Percentiles rank a stretch among this genome's conserved stretches.
Evolutionary conservation across 768 basidiomycete genomes (phyloP).

Genomic region (Hemileccinum rubropunctum): DNA sequence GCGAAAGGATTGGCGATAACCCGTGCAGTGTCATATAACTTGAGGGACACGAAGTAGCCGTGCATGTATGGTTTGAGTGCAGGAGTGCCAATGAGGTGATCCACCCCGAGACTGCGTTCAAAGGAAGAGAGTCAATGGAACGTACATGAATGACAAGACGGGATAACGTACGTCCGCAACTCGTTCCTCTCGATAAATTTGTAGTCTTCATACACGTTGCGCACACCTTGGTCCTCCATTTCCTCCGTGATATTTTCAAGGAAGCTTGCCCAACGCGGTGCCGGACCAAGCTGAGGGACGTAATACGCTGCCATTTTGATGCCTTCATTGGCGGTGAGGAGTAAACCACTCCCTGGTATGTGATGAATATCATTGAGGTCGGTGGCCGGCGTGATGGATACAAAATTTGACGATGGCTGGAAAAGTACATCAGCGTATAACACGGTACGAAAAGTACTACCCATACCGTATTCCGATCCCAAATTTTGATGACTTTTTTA

Average conservation of each 20-base stretch:
- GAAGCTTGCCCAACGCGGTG: constrained; percentile 96
- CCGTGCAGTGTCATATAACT: constrained; percentile 93
- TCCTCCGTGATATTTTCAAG: constrained; percentile 98
- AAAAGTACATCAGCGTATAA: constrained; percentile 1
- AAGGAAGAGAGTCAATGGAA: background rate
- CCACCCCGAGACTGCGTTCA: constrained; percentile 74
- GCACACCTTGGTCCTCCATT: constrained; percentile 84
- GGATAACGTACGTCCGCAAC: constrained; percentile 66
- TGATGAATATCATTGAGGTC: constrained; percentile 92
- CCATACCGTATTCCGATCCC: constrained; percentile 83
- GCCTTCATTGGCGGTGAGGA: constrained; percentile 95
- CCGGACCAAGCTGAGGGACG: constrained; percentile 93
- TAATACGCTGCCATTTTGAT: constrained; percentile 94
- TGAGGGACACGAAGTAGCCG: constrained; percentile 95
- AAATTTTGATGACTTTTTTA: constrained; percentile 96
- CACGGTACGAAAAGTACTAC: background rate
- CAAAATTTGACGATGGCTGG: constrained; percentile 83
- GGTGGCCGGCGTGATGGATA: constrained; percentile 85
- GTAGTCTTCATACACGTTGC: constrained; percentile 90
- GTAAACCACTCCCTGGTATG: constrained; percentile 81
- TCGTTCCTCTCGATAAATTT: constrained; percentile 93
- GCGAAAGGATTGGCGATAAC: constrained; percentile 96
- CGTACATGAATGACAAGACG: background rate
- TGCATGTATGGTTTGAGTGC: constrained; percentile 99
- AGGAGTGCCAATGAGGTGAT: constrained; percentile 92